Evolutionary conservation across 352 stramenopile genomes (phyloP).

Genomic region (Elongisporangium prolatum): DNA sequence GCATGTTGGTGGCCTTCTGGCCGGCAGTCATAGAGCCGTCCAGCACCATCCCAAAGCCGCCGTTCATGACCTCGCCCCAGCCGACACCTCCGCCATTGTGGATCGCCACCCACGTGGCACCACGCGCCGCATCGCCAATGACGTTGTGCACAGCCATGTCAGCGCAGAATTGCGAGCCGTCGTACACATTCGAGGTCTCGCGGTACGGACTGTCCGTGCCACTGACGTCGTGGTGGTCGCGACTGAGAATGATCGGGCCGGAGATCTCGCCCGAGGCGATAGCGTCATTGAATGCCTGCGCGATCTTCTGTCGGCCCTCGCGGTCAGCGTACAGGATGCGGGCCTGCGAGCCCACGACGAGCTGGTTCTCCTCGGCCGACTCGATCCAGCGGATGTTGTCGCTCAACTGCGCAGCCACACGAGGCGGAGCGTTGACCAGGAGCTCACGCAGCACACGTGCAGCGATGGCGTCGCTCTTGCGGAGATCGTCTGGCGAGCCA

Average conservation of each 20-base stretch:
- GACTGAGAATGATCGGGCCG: conserved; percentile 71
- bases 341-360: conserved; percentile 86
- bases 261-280: conserved; percentile 64
- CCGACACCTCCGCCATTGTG: conserved; percentile 88
- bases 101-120: conserved; percentile 83
- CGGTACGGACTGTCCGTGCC: conserved; percentile 87
- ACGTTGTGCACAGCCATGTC: conserved; percentile 91
- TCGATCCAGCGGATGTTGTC: conserved; percentile 88
- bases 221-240: conserved; percentile 88
- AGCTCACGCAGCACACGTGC: conserved; percentile 63
- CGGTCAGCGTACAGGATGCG: conserved; percentile 87
- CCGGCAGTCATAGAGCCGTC: conserved; percentile 69
- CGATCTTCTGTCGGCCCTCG: conserved; percentile 68
- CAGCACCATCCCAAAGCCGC: conserved; percentile 85
- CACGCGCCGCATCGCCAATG: conserved; percentile 78
- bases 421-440: conserved; percentile 35
- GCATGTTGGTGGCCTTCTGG: conserved; percentile 63
- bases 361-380: conserved; percentile 75
- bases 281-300: conserved; percentile 81
- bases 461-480: conserved; percentile 77
- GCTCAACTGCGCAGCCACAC: conserved; percentile 65
- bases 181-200: conserved; percentile 86
- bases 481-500: conserved; percentile 51
- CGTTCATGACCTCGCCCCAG: conserved; percentile 88
- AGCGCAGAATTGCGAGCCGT: conserved; percentile 82